Percentiles rank a stretch among this genome's conserved stretches.
phyloP scores from a whole-genome alignment of 371 early-diverging fungal genomes.

The Lichtheimia ramosa region DNA sequence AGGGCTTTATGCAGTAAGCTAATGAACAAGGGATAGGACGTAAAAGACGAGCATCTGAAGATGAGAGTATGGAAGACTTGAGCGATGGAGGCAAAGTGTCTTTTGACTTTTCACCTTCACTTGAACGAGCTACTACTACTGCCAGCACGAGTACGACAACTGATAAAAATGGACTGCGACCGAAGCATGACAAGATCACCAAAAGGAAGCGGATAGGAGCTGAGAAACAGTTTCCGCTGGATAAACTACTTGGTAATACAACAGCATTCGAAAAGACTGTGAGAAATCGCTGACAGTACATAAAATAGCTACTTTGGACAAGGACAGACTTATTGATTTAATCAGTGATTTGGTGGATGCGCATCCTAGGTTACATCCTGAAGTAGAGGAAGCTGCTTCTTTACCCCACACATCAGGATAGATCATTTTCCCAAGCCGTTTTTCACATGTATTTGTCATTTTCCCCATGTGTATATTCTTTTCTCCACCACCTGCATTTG shows the following conservation, averaged over 20 bases:
- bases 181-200: slow-evolving; percentile 8
- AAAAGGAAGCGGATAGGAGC: slow-evolving; percentile 15
- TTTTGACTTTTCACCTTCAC: neutral
- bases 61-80: slow-evolving; percentile 11
- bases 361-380: slow-evolving; percentile 16
- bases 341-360: slow-evolving; percentile 20
- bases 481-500: too few relatives aligned
- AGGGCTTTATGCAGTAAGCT: neutral
- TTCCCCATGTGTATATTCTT: neutral
- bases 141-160: neutral
- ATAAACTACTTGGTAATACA: slow-evolving; percentile 16
- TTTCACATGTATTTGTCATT: neutral
- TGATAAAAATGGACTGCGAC: neutral
- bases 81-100: neutral
- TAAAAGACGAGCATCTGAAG: slow-evolving; percentile 15
- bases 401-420: neutral
- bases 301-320: slow-evolving; percentile 17
- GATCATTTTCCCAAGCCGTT: neutral
- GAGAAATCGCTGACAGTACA: neutral
- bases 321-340: slow-evolving; percentile 22
- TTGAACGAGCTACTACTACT: neutral
- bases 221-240: slow-evolving; percentile 20
- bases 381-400: slow-evolving; percentile 11
- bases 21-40: slow-evolving; percentile 5
- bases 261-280: neutral